Percentiles rank a stretch among this genome's conserved stretches.
phyloP scores from a whole-genome alignment of 1,139 yeast species.

The Yamadazyma buinensis region DNA sequence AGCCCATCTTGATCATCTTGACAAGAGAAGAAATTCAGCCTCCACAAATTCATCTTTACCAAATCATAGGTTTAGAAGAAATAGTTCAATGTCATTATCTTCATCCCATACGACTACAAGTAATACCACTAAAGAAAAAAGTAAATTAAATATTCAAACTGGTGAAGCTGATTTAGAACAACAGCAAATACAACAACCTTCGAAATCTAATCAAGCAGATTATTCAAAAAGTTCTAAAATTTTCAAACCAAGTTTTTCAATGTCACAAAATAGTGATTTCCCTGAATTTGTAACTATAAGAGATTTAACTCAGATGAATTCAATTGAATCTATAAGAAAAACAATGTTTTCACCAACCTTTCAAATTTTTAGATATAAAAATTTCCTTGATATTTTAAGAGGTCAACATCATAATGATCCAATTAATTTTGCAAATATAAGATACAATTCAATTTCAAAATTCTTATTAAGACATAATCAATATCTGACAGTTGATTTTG shows the following conservation, averaged over 20 bases:
- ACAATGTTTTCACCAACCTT: conserved; percentile 27
- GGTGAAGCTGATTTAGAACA: conserved; percentile 2
- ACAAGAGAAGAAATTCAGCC: conserved; percentile 11
- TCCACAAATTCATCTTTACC: conserved; percentile 13
- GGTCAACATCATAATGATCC: conserved; percentile 38
- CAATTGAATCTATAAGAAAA: conserved; percentile 18
- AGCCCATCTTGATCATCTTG: conserved; percentile 2
- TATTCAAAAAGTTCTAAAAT: conserved; percentile 11
- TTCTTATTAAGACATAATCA: conserved; percentile 27
- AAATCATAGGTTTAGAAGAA: conserved; percentile 9
- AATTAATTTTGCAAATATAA: conserved; percentile 37
- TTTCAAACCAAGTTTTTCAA: conserved; percentile 15
- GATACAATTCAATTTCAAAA: conserved; percentile 35
- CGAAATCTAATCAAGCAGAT: conserved; percentile 4
- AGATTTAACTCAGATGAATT: conserved; percentile 25
- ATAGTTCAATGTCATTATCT: conserved; percentile 14
- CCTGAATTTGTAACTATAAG: conserved; percentile 21
- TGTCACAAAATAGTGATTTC: conserved; percentile 9
- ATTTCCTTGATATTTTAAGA: conserved; percentile 29
- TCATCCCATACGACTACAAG: conserved; percentile 11
- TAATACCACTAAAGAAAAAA: conserved; percentile 7
- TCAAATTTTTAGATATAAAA: conserved; percentile 31
- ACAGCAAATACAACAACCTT: too few relatives aligned
- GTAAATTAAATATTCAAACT: conserved; percentile 3
- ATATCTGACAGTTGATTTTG: conserved; percentile 8